Evolutionary conservation across 257 asterid genomes (phyloP).

Genomic region (Nicotiana paniculata): DNA sequence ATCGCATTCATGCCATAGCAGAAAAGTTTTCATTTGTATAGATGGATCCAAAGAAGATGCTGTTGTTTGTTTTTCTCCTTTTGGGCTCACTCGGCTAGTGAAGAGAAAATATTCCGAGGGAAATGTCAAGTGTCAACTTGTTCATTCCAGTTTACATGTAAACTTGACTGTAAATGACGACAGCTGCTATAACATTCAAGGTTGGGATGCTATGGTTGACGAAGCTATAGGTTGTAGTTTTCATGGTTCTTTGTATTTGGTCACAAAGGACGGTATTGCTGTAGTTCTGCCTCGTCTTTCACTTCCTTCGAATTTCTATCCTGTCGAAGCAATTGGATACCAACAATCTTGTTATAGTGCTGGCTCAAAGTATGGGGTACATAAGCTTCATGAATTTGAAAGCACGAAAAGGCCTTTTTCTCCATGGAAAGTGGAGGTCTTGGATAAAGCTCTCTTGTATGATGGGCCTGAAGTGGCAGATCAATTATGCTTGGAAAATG

Average conservation of each 20-base stretch:
- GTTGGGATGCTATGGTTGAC: conserved; percentile 41
- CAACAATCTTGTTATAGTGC: conserved; percentile 30
- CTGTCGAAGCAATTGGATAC: conserved; percentile 79
- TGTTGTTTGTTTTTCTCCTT: conserved; percentile 69
- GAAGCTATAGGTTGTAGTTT: conserved; percentile 84
- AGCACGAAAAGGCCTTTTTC: conserved; percentile 38
- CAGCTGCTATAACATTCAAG: conserved; percentile 28
- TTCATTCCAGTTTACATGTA: conserved; percentile 55
- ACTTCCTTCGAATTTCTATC: conserved; percentile 51
- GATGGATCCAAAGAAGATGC: conserved; percentile 45
- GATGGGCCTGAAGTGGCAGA: conserved; percentile 91
- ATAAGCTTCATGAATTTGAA: conserved; percentile 35
- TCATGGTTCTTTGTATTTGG: conserved; percentile 69
- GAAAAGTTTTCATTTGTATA: conserved; percentile 62
- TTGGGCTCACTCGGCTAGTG: conserved; percentile 78
- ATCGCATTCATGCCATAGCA: conserved; percentile 29
- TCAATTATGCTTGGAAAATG: conserved; percentile 73
- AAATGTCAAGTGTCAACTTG: conserved; percentile 41
- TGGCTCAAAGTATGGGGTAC: conserved; percentile 27
- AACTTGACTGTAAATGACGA: conserved; percentile 50
- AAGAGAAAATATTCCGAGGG: conserved; percentile 36
- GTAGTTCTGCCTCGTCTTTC: conserved; percentile 86
- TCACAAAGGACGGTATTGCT: conserved; percentile 64
- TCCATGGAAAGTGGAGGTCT: conserved; percentile 86
- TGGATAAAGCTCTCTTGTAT: conserved; percentile 71